These are phyloP conservation scores for Copromyces sp. DNA, from an alignment of 495 filamentous ascomycete genomes.

Conservation along the genomic window DNA sequence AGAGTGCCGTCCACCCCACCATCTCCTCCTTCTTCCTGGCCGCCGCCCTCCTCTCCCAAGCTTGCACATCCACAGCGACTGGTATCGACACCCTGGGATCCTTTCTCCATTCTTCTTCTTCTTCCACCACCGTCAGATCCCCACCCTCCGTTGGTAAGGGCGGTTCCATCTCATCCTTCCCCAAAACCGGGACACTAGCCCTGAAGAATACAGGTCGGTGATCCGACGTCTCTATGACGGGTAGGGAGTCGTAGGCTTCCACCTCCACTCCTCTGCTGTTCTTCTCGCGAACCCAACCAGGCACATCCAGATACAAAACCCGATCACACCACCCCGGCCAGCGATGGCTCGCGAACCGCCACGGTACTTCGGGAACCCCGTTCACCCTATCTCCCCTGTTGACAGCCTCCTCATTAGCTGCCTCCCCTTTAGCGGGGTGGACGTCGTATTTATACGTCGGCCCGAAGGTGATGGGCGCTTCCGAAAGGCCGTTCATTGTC, in stretches of 20 bases:
- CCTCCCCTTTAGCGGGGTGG: conserved; percentile 12
- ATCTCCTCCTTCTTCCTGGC: conserved; percentile 31
- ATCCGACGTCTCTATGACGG: conserved; percentile 67
- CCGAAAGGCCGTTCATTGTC: conserved; percentile 64
- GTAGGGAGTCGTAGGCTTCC: conserved; percentile 59
- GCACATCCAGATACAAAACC: conserved; percentile 64
- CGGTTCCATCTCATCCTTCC: conserved; percentile 17
- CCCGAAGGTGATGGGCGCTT: conserved; percentile 68
- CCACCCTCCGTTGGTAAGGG: neutral
- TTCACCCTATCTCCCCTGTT: neutral
- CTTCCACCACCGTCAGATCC: neutral
- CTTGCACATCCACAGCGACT: conserved; percentile 30
- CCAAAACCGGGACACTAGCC: conserved; percentile 45
- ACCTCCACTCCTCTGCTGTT: conserved; percentile 31
- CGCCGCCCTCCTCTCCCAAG: conserved; percentile 32
- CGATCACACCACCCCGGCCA: conserved; percentile 95
- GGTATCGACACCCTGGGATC: conserved; percentile 31
- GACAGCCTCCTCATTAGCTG: conserved; percentile 12
- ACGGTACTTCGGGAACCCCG: conserved; percentile 37
- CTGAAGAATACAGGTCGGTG: conserved; percentile 73
- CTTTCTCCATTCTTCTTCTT: conserved; percentile 5
- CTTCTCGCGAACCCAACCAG: conserved; percentile 31
- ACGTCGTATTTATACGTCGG: conserved; percentile 78
- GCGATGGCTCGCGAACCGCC: conserved; percentile 67
- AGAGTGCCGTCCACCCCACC: conserved; percentile 36